Base-by-base conservation (phyloP, 306 rosid species). In the Fragaria iinumae region DNA sequence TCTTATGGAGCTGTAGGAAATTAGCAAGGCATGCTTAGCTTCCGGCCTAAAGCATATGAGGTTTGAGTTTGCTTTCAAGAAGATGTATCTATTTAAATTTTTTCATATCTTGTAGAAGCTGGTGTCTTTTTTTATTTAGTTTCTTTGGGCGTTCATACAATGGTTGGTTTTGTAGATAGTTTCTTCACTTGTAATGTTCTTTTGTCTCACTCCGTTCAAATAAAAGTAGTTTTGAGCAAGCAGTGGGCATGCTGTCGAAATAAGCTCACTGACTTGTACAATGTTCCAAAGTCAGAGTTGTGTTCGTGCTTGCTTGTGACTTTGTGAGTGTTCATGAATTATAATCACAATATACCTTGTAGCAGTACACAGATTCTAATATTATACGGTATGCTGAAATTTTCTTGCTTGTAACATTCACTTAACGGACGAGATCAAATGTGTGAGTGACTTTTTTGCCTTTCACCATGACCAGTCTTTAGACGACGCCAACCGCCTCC, bases 1-100 rank as follows among this genome's bases (percentile, higher is more conserved):
- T 76, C 74, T 71, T 72, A 73, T 55, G 78, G 74, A 76, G 78
- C 83, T 67, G 85, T 78, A 36, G 82, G 56, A 80, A 57, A 60
- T 47, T 49, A 25, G 63, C 59, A 44, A 16, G 18, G 34, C 62
- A 68, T 18, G 70, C 64, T 60, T 39, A 62, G 82, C 11, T 43
- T 74, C 67, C 64, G 43, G 77, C 69, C 25, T 76, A 43, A 68
- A 65, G 79, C 63, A 12, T 56, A 78, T 6, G 79, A 80, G 81
- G 87, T 73, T 63, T 32, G 77, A 74, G 60, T 77, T 64, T 21
- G 68, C 76, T 71, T 73, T 45, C 59, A 9, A 57, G 48, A 12
- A 57, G 48, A 36, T 55, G 74, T 64, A 69, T 79, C 74, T 67
- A 72, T 74, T 55, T 38, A 6, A 6, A 43, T 39, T 45, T 36